Base-by-base conservation (phyloP, 306 rosid species). In the Cucumis cinereus region DNA sequence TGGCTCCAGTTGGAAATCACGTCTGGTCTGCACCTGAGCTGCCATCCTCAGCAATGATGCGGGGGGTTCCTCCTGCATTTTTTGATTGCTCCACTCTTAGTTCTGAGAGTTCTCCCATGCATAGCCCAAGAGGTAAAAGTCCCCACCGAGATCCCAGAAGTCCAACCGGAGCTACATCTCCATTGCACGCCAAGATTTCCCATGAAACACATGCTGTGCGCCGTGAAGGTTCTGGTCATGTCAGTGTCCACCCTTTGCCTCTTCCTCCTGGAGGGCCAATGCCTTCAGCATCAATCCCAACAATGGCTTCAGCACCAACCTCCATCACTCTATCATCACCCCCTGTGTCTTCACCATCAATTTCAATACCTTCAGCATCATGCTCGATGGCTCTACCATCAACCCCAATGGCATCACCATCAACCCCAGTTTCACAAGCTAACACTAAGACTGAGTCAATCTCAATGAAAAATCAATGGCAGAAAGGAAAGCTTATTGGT, bases 401-500 rank as follows among this genome's bases (percentile, higher is more conserved):
- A 63, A 36, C 71, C 16, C 26, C 47, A 19, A 35, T 36, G 49
- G 8, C 68, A 15, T 33, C 22, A 15, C 43, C 43, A 16, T 61
- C 68, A 61, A 9, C 68, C 41, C 55, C 78, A 59, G 54, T 38
- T 41, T 78, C 91, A 73, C 90, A 74, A 75, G 60, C 79, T 19
- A 76, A 68, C 41, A 45, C 83, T 22, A 91, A 83, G 81, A 60
- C 77, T 7, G 99, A 92, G 71, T 55, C 86, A 14, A 36, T 81
- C 78, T 82, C 91, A 7, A 84, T 89, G 87, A 88, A 89, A 80
- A 79, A 84, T 79, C 92, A 95, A 71, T 95, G 99, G 99, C 88
- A 89, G 78, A 95, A 92, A 78, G 99, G 99, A 11, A 95, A 95
- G 83, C 96, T 92, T 66, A 92, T 95, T 50, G 99, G 99, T n/a